Base-by-base conservation (phyloP, 495 filamentous ascomycete species). In the Hyaloscypha finlandica region DNA sequence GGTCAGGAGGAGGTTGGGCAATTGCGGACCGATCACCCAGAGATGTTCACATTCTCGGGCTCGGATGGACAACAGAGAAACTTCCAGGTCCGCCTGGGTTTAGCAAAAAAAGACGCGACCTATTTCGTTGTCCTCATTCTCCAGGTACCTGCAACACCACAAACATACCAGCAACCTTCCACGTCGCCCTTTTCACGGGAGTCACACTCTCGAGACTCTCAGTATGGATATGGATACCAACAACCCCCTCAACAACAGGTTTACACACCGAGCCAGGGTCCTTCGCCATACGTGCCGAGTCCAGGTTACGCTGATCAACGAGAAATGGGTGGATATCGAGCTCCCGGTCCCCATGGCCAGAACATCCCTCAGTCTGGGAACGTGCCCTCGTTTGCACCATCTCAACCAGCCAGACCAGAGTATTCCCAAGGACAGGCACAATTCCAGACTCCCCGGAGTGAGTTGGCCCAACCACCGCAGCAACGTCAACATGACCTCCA, bases 61-160 rank as follows among this genome's bases (percentile, higher is more conserved):
- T 74, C 76, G 20, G 81, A 85, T 51, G 81, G 83, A 39, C 80
- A 80, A 51, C 73, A 72, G 51, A 74, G 80, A 64, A 69, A 69
- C 31, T 78, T 79, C 61, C 74, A 77, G 5, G 69, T 82, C 55
- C 80, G 81, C 5, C 71, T 84, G 58, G 81, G 81, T 11, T 74
- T 86, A 20, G 81, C 79, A 14, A 84, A 82, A 61, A 77, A 78
- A 65, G 79, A 83, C 37, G 82, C 83, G 63, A 81, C 84, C 33
- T 85, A 83, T 71, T 84, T 85, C 68, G 77, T 85, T 29, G 78
- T 85, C 4, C 64, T 85, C 33, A 56, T 80, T 51, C 70, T 86
- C 64, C 74, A 64, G 1, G 16, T 48, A 14, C 64, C 73, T 9
- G 37, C 70, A 1, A 77, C 74, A 59, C 70, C 75, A 31, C 80